phyloP scores from a whole-genome alignment of 2,329 filamentous ascomycete genomes.

The Coniosporium tulheliwenetii region DNA sequence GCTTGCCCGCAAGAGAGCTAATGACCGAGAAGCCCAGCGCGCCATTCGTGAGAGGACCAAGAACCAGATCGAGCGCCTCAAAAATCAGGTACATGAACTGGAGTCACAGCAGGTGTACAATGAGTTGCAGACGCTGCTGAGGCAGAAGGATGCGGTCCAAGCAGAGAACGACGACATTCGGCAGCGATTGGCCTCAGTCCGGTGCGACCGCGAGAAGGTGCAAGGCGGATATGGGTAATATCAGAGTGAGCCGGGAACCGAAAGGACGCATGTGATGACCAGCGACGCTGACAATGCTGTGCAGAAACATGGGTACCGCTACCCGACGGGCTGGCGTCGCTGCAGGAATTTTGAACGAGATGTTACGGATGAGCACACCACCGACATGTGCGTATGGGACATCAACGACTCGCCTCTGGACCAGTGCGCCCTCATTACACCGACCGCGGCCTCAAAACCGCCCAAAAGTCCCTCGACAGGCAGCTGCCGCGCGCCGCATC shows the following conservation, averaged over 20 bases:
- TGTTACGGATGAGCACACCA: too few relatives aligned
- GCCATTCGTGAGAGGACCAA: conserved; percentile 73
- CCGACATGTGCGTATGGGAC: conserved; percentile 58
- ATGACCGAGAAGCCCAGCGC: conserved; percentile 77
- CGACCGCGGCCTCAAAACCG: conserved; percentile 57
- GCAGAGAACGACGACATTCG: conserved; percentile 69
- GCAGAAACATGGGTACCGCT: conserved; percentile 92
- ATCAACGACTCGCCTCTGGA: conserved; percentile 79
- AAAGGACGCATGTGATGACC: not conserved
- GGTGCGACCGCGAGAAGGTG: conserved; percentile 92
- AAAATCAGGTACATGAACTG: conserved; percentile 57
- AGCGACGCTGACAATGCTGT: not conserved
- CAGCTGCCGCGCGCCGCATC: too few relatives aligned
- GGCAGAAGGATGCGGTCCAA: conserved; percentile 62
- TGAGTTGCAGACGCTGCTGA: conserved; percentile 61
- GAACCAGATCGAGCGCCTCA: conserved; percentile 60
- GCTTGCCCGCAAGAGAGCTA: conserved; percentile 76
- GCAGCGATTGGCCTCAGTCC: conserved; percentile 46
- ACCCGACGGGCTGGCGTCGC: conserved; percentile 58
- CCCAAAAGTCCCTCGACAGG: conserved; percentile 29
- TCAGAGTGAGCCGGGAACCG: conserved; percentile 46
- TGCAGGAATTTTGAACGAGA: conserved; percentile 50
- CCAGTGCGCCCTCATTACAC: conserved; percentile 56
- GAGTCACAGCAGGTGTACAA: conserved; percentile 69
- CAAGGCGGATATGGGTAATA: conserved; percentile 98